A percentile compares a stretch with the other conserved stretches of the same genome.
These are phyloP conservation scores for Boletus sp. DNA, from an alignment of 1,284 basidiomycete species.

Conservation along the genomic window DNA sequence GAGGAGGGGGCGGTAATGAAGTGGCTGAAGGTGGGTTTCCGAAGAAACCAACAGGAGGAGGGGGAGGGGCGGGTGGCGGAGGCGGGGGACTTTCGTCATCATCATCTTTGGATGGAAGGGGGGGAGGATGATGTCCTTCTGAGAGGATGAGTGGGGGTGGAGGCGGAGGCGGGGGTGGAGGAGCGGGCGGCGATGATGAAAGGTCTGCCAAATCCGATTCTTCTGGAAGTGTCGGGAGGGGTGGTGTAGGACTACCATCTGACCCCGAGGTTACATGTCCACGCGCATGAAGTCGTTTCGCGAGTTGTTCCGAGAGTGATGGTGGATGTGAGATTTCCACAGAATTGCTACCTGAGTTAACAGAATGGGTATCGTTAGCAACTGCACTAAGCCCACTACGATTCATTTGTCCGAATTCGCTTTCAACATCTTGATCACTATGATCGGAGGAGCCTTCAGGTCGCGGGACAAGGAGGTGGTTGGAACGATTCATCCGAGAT, in stretches of 20 bases:
- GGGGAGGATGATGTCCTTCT: constrained; percentile 8
- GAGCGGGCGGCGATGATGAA: constrained; percentile 36
- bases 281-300: constrained; percentile 46
- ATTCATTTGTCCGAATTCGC: constrained; percentile 58
- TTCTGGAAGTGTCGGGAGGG: constrained; percentile 45
- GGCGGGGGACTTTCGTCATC: constrained; percentile 19
- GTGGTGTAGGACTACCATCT: constrained; percentile 22
- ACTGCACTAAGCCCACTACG: constrained; percentile 47
- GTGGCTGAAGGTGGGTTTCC: constrained; percentile 41
- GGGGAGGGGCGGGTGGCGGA: constrained; percentile 43
- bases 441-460: constrained; percentile 48
- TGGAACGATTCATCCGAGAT: constrained; percentile 42
- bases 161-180: constrained; percentile 30
- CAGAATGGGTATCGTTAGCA: constrained; percentile 57
- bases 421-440: constrained; percentile 55
- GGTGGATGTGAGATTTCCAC: constrained; percentile 44
- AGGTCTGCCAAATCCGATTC: constrained; percentile 33
- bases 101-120: constrained; percentile 41
- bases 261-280: constrained; percentile 37
- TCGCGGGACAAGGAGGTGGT: constrained; percentile 48
- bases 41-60: constrained; percentile 37
- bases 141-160: constrained; percentile 38
- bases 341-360: constrained; percentile 49
- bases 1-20: constrained; percentile 44
- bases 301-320: constrained; percentile 63